Base-by-base conservation (phyloP, 2,329 filamentous ascomycete genomes). In the Diaporthe vexans region DNA sequence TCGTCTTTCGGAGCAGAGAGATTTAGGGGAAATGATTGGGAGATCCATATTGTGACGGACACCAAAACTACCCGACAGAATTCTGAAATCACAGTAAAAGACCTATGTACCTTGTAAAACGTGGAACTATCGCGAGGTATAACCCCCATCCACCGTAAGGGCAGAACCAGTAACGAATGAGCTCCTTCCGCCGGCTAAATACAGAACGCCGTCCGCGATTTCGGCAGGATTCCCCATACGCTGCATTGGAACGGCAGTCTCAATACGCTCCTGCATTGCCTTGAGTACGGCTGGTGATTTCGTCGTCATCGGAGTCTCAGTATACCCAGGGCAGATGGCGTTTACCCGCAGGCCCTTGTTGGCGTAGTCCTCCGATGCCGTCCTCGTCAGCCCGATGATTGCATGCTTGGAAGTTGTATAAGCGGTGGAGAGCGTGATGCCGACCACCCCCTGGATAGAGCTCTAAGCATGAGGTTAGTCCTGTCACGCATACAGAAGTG, bases 181-280 rank as follows among this genome's bases (percentile, higher is more conserved):
- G 9, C 54, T 59, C 4, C 56, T 58, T 1, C 54, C 54, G 3
- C 69, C 56, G 8, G 29, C 43, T 15, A 71, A 37, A 95, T 61
- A 71, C 7, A 71, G 10, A 33, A 71, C 85, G 95, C 94, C n/a
- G 86, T 94, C 76, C 95, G 93, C 74, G 95, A 89, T 52, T 21
- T 71, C 69, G 6, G 40, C 33, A 2, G 69, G 56, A 13, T 37
- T 83, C 51, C 56, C 69, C 69, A 29, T 29, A 61, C 69, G 37
- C 24, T 33, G 54, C 29, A 71, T 51, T 17, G 69, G 69, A 33
- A 71, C 69, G 4, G 65, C 46, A 26, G 43, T 69, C 48, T 51
- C 51, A 4, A 71, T 58, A 26, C 43, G 54, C 29, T 71, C 69
- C 35, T 69, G 24, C 56, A 71, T 59, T 37, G 69, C 69, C n/a